These are phyloP conservation scores for Polytrichum commune DNA, from an alignment of 225 moss, liverwort and hornwort species.

Conservation along the genomic window DNA sequence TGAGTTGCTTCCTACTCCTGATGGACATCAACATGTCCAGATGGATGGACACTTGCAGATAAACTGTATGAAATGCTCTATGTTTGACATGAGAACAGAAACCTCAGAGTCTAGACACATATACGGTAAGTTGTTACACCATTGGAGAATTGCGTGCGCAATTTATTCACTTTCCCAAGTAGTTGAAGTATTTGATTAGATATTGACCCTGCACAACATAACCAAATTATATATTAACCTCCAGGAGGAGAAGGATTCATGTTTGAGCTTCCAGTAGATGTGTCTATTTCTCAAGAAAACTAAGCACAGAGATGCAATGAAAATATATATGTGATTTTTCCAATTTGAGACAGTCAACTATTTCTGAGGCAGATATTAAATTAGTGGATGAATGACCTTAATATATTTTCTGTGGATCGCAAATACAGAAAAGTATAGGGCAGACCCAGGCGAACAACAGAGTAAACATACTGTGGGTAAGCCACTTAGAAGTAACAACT, in stretches of 20 bases:
- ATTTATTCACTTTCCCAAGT: conserved; percentile 60
- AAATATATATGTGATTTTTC: neutral
- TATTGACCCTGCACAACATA: conserved; percentile 55
- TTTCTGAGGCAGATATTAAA: no score
- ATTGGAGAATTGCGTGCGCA: conserved; percentile 44
- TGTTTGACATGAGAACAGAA: neutral
- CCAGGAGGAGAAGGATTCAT: neutral
- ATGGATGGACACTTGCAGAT: neutral
- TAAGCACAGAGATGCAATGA: neutral
- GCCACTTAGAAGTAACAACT: neutral
- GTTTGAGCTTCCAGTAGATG: neutral
- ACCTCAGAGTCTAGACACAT: conserved; percentile 20
- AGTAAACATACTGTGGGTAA: no score
- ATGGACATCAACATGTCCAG: neutral
- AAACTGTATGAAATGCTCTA: neutral
- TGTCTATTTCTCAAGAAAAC: conserved; percentile 1
- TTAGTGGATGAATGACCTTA: no score
- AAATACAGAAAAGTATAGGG: no score
- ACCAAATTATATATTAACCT: neutral
- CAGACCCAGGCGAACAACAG: no score
- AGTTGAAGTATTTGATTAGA: conserved; percentile 55
- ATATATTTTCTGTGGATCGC: no score
- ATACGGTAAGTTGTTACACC: conserved; percentile 62
- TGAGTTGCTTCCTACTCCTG: neutral
- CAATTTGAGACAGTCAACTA: neutral